Percentiles rank a stretch among this genome's conserved stretches.
Conservation (phyloP, 129 eudicot genomes). For the Artemisia annua region DNA sequence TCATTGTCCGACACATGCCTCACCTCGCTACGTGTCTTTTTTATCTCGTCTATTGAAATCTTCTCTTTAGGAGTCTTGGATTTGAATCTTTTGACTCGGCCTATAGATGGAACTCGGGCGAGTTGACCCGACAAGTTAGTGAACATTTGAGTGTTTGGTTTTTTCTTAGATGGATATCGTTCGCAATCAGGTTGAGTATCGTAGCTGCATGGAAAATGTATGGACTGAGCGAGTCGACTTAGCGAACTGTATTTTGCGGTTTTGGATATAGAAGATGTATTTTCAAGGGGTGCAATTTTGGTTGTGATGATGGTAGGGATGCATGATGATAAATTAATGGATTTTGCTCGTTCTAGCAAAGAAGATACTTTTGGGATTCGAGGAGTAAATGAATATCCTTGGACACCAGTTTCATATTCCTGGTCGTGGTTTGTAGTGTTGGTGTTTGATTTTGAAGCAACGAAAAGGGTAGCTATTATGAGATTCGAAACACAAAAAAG, state of each 20-base stretch:
- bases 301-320: conserved; percentile 7
- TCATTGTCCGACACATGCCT: conserved; percentile 13
- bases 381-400: background rate
- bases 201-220: background rate
- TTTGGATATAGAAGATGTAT: background rate
- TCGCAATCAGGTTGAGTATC: background rate
- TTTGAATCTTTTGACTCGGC: conserved; percentile 47
- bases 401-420: background rate
- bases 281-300: background rate
- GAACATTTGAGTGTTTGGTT: background rate
- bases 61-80: background rate
- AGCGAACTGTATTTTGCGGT: conserved; percentile 2
- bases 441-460: conserved; percentile 24
- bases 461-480: conserved; percentile 44
- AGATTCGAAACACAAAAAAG: conserved; percentile 58
- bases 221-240: conserved; percentile 30
- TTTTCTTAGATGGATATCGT: conserved; percentile 1
- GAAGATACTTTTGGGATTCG: background rate
- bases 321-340: background rate
- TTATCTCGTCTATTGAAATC: conserved; percentile 11
- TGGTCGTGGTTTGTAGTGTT: background rate
- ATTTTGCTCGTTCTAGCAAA: conserved; percentile 15
- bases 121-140: conserved; percentile 22
- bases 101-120: conserved; percentile 25
- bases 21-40: conserved; percentile 36